These are phyloP conservation scores for Guillardia theta DNA, from an alignment of 78 protist species.

Conservation along the genomic window DNA sequence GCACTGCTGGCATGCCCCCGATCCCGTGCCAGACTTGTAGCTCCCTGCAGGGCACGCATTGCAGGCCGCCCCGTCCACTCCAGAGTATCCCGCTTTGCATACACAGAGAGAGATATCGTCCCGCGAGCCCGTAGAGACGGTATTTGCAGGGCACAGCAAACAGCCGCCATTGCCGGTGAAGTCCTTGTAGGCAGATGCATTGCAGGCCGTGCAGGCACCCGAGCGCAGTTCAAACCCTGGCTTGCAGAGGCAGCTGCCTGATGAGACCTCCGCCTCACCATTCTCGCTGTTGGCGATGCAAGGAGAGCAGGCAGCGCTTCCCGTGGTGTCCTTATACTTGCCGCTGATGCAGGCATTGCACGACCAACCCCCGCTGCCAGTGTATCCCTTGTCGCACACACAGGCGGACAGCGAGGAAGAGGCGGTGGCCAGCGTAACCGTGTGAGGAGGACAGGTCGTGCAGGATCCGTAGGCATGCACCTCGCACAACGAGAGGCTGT, in stretches of 20 bases:
- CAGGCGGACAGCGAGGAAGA: not conserved
- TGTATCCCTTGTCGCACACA: not conserved
- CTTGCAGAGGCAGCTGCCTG: not conserved
- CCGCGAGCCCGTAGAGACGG: not conserved
- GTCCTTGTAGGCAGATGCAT: not conserved
- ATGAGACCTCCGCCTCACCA: not conserved
- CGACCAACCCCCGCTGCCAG: not conserved
- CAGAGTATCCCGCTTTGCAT: not conserved
- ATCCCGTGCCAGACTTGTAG: not conserved
- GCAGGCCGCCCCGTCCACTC: not conserved
- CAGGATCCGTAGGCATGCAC: no score
- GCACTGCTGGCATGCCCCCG: not conserved
- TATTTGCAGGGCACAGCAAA: not conserved
- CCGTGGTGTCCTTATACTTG: conserved; percentile 2
- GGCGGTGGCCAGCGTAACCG: not conserved
- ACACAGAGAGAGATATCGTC: not conserved
- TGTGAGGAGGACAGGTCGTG: not conserved
- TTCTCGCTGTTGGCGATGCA: not conserved
- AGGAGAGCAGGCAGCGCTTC: not conserved
- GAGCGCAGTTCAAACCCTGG: not conserved
- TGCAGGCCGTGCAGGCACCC: not conserved
- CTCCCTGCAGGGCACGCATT: not conserved
- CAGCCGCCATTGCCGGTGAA: not conserved
- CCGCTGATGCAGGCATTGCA: not conserved
- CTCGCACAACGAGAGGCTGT: no score